These are phyloP conservation scores for Cantharellus anzutake DNA, from an alignment of 768 basidiomycete genomes.

Conservation along the genomic window DNA sequence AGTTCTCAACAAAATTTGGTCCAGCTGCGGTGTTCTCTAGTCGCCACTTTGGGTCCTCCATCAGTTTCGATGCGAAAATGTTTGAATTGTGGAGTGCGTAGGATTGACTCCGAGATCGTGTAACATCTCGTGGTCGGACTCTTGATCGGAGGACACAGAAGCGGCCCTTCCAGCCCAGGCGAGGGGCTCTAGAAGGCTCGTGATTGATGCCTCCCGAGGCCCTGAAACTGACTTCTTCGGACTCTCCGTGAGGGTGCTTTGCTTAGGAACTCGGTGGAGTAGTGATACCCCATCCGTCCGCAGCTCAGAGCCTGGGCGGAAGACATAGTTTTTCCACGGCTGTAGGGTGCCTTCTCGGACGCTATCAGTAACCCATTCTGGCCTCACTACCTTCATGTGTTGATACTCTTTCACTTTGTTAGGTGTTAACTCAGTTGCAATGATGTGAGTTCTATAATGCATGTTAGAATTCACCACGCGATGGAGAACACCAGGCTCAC, in stretches of 20 bases:
- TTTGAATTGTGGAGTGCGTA: constrained; percentile 60
- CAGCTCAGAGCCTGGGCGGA: constrained; percentile 7
- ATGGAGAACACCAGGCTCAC: constrained; percentile 25
- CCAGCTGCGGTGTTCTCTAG: constrained; percentile 72
- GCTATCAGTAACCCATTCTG: constrained; percentile 79
- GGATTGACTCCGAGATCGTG: constrained; percentile 18
- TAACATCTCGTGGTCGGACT: background rate
- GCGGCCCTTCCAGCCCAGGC: background rate
- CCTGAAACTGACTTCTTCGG: background rate
- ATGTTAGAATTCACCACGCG: background rate
- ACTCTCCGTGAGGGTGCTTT: background rate
- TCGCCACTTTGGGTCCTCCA: constrained; percentile 76
- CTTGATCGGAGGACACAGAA: background rate
- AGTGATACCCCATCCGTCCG: background rate
- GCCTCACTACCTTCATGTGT: constrained; percentile 74
- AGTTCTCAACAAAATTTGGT: constrained; percentile 69
- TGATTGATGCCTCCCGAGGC: background rate
- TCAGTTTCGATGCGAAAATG: constrained; percentile 50
- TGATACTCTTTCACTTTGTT: constrained; percentile 79
- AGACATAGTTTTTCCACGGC: constrained; percentile 57
- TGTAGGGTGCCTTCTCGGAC: constrained; percentile 44
- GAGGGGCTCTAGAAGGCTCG: background rate
- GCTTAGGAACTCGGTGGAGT: background rate
- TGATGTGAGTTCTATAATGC: constrained; percentile 56
- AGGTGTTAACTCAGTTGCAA: constrained; percentile 80